Conservation (phyloP, 305 asterid genomes). For the Fraxinus ornus region DNA sequence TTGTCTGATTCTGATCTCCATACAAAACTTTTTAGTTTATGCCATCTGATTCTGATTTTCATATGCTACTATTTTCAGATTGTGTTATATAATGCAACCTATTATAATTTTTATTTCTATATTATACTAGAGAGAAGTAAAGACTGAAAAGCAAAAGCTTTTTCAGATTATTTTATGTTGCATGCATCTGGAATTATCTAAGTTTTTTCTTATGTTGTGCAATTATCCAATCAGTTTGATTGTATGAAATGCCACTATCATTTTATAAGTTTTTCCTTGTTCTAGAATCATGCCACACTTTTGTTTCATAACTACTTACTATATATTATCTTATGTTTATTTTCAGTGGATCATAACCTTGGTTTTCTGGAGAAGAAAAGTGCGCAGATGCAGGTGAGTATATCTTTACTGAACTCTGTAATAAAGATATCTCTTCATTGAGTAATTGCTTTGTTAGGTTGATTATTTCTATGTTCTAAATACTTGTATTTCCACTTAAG, state of each 20-base stretch:
- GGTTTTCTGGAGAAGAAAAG: constrained; percentile 70
- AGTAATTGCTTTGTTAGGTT: constrained; percentile 7
- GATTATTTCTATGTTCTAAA: background rate
- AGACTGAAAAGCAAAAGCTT: background rate
- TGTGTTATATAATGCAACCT: background rate
- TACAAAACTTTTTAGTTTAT: background rate
- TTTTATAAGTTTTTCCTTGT: background rate
- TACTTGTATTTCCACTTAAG: background rate
- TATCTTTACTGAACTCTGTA: constrained; percentile 6
- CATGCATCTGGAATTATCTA: background rate
- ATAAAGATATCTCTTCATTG: background rate
- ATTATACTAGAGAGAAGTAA: constrained; percentile 1
- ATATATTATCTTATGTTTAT: constrained; percentile 28
- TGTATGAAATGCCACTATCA: background rate
- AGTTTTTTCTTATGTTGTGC: background rate
- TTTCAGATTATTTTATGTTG: background rate
- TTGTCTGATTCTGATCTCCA: background rate
- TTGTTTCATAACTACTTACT: constrained; percentile 29
- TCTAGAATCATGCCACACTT: background rate
- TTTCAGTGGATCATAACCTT: constrained; percentile 64
- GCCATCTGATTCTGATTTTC: background rate
- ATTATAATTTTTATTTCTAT: background rate
- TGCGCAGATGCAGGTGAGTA: constrained; percentile 70
- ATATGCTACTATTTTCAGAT: background rate
- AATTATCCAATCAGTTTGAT: constrained; percentile 10